phyloP scores from a whole-genome alignment of 2,329 filamentous ascomycete species.

The Ophiostoma sp. region DNA sequence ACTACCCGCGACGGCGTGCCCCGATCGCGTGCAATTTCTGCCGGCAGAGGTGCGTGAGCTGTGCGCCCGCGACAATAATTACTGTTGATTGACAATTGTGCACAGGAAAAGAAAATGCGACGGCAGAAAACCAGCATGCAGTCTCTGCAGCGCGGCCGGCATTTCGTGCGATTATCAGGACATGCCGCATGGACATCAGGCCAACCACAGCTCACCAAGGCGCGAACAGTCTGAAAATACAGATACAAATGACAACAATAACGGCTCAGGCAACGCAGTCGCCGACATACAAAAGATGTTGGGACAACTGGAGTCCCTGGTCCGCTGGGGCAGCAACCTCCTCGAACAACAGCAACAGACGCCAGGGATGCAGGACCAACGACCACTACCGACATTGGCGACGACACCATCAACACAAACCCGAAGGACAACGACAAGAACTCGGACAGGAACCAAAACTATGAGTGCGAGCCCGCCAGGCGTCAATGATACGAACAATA shows the following conservation, averaged over 20 bases:
- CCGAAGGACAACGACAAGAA: background rate
- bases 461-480: background rate
- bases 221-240: background rate
- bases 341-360: background rate
- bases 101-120: slow-evolving; percentile 13
- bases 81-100: background rate
- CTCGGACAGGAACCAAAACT: background rate
- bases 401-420: background rate
- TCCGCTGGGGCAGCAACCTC: background rate
- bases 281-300: background rate
- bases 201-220: background rate
- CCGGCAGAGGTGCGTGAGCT: background rate
- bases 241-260: background rate
- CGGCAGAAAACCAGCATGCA: slow-evolving; percentile 1
- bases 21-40: slow-evolving; percentile 15
- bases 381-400: background rate
- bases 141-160: background rate
- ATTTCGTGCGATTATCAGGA: slow-evolving; percentile 8
- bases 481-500: no score
- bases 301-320: background rate
- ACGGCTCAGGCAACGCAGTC: background rate
- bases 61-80: background rate
- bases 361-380: background rate
- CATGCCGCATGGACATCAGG: background rate
- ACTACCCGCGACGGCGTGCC: background rate